Evolutionary conservation across 441 rosid genomes (phyloP), one percentile per base, ranked within the genome.

Genomic region (Syzygium malaccense): DNA sequence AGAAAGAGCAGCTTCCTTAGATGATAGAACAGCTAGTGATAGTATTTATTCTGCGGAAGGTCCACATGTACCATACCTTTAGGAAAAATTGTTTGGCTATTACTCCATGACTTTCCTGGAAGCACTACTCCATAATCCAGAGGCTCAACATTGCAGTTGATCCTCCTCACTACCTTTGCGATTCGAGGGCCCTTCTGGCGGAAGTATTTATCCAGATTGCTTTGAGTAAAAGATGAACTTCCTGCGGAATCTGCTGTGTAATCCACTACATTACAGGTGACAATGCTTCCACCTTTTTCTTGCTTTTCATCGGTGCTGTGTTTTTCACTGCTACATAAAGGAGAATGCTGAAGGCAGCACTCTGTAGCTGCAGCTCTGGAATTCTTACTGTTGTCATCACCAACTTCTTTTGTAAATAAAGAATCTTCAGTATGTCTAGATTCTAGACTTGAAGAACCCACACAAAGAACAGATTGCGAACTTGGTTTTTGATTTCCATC

Each of bases 161-260:
- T 97, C 91, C 99, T 96, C 89, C 99, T 93, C 90, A 97, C 99
- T 19, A 98, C 96, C 97, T 98, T 98, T 25, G 99, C 99, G 91
- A 98, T 96, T 56, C 99, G 99, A 54, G 99, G 99, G 88, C 99
- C 99, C 92, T 96, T 98, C 91, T 95, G 99, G 90, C 99, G 96
- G 89, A 92, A 91, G 92, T 91, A 87, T 89, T 94, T 94, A 88
- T 97, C 99, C 90, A 95, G 90, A 93, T 94, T 98, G 92, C 91
- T 96, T 85, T 95, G 98, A 41, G 95, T 91, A 91, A 94, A 93
- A 90, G 97, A 92, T n/a, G 94, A 92, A 78, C 93, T 93, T 68
- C 93, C 96, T 32, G 93, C 86, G 88, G 89, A 89, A 88, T 86
- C 89, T 92, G 94, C 93, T 57, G 86, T 66, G 88, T 89, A 91